These are phyloP conservation scores for Phytophthora cajani DNA, from an alignment of 352 stramenopile genomes.

Conservation along the genomic window DNA sequence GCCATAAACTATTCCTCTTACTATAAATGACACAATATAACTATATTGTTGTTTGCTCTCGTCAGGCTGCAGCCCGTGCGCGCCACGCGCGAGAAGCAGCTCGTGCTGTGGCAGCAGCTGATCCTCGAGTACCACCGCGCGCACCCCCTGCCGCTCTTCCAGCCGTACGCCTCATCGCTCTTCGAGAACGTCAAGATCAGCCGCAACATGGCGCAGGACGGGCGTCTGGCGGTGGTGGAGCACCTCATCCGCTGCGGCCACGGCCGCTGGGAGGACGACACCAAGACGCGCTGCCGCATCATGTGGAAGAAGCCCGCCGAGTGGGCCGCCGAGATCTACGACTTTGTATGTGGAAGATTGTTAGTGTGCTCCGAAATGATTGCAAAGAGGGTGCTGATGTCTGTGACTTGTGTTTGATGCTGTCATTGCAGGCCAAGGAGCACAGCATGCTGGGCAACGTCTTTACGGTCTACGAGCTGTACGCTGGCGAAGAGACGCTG, in stretches of 20 bases:
- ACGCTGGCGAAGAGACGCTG: conserved; percentile 85
- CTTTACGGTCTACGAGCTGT: conserved; percentile 88
- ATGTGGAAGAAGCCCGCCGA: conserved; percentile 88
- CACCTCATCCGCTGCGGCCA: conserved; percentile 82
- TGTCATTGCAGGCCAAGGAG: conserved; percentile 60
- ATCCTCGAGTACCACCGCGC: conserved; percentile 86
- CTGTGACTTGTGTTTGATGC: not conserved
- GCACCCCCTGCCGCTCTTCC: conserved; percentile 73
- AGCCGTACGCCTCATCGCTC: conserved; percentile 67
- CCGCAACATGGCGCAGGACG: conserved; percentile 78
- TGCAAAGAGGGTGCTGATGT: not conserved
- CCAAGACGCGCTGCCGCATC: conserved; percentile 77
- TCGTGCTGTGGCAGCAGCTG: conserved; percentile 87
- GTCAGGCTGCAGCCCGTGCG: conserved; percentile 79
- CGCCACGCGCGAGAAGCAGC: conserved; percentile 85
- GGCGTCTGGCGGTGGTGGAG: conserved; percentile 71
- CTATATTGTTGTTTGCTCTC: no score
- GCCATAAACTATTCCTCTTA: no score
- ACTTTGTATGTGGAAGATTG: conserved; percentile 62
- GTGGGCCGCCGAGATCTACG: conserved; percentile 87
- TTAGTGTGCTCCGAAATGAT: conserved; percentile 22
- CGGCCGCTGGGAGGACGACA: conserved; percentile 83
- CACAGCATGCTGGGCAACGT: conserved; percentile 83
- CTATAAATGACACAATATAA: no score
- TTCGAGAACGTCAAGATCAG: conserved; percentile 90